These are phyloP conservation scores for Alloteropsis semialata DNA, from an alignment of 176 grass and related monocot species.

Conservation along the genomic window DNA sequence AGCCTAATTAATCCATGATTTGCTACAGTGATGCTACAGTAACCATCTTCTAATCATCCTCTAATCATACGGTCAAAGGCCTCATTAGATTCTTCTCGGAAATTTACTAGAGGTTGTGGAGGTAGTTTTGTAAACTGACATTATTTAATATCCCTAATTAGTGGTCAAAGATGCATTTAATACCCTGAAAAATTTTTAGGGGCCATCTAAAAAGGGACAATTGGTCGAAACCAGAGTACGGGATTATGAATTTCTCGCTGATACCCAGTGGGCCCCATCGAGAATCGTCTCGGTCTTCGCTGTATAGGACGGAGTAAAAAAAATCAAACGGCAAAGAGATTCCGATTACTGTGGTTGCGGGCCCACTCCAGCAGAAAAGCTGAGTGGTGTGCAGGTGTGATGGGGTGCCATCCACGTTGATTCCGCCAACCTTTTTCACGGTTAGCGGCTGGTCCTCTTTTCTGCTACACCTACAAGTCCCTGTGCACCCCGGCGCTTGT, in stretches of 20 bases:
- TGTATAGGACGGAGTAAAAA: neutral
- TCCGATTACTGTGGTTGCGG: neutral
- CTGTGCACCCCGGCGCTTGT: neutral
- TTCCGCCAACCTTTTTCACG: neutral
- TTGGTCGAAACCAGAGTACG: neutral
- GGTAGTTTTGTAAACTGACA: too few relatives aligned
- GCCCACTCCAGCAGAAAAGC: conserved; percentile 37
- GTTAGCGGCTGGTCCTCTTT: neutral
- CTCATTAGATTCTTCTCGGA: too few relatives aligned
- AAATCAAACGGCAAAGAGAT: conserved; percentile 19
- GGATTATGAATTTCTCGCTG: neutral
- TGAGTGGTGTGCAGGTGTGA: neutral
- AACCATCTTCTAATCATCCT: too few relatives aligned
- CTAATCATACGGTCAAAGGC: too few relatives aligned
- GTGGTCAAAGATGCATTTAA: neutral
- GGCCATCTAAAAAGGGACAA: neutral
- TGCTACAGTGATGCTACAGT: too few relatives aligned
- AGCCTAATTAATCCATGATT: too few relatives aligned
- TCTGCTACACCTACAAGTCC: neutral
- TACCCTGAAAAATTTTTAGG: too few relatives aligned
- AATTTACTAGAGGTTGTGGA: too few relatives aligned
- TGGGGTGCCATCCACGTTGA: conserved; percentile 57
- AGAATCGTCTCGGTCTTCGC: neutral
- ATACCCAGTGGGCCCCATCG: neutral
- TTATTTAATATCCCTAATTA: too few relatives aligned